phyloP scores from a whole-genome alignment of 805 yeast species.

The Clavispora vitiphila region DNA sequence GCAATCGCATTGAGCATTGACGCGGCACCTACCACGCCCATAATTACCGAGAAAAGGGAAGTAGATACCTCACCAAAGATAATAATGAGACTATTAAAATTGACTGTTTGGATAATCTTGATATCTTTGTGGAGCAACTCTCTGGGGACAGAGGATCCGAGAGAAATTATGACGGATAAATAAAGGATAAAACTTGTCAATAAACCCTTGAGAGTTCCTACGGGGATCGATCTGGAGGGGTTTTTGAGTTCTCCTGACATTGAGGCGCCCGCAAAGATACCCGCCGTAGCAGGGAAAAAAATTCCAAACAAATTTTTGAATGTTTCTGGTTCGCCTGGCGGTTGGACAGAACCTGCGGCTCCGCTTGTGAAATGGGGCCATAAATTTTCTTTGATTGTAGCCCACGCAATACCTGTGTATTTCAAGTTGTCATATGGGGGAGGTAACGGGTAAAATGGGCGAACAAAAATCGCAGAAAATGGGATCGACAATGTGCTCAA shows the following conservation, averaged over 20 bases:
- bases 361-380: slow-evolving; percentile 79
- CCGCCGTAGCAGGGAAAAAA: slow-evolving; percentile 97
- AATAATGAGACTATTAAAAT: slow-evolving; percentile 60
- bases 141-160: slow-evolving; percentile 80
- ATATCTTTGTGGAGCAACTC: slow-evolving; percentile 71
- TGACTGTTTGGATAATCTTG: slow-evolving; percentile 80
- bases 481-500: slow-evolving; percentile 80
- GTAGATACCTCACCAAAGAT: slow-evolving; percentile 90
- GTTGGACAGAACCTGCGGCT: slow-evolving; percentile 83
- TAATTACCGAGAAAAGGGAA: slow-evolving; percentile 85
- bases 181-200: slow-evolving; percentile 73
- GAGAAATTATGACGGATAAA: slow-evolving; percentile 69
- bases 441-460: slow-evolving; percentile 49
- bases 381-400: slow-evolving; percentile 59
- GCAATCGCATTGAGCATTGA: slow-evolving; percentile 88
- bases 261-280: slow-evolving; percentile 96
- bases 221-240: slow-evolving; percentile 88
- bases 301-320: slow-evolving; percentile 88
- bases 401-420: slow-evolving; percentile 74
- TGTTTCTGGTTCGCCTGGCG: slow-evolving; percentile 51
- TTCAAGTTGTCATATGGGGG: slow-evolving; percentile 40
- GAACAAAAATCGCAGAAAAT: slow-evolving; percentile 59
- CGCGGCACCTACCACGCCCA: slow-evolving; percentile 96
- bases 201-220: slow-evolving; percentile 88
- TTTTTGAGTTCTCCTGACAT: slow-evolving; percentile 91